Conservation (phyloP, 371 early-diverging fungal genomes). For the Blakeslea trispora region DNA sequence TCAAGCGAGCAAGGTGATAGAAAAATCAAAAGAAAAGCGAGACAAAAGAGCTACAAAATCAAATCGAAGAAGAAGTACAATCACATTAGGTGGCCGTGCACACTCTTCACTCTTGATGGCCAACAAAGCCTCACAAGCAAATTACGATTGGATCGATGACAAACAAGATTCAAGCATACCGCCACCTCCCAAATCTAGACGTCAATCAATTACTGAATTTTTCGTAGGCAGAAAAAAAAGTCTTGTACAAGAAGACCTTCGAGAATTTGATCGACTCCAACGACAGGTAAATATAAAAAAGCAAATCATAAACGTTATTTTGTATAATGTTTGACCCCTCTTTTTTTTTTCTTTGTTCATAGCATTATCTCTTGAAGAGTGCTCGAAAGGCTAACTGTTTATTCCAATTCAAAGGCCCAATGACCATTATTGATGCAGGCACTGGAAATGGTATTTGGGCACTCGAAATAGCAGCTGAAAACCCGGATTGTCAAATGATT, state of each 20-base stretch:
- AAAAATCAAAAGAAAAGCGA: constrained; percentile 35
- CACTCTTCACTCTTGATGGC: constrained; percentile 25
- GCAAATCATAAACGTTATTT: background rate
- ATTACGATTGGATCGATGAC: constrained; percentile 50
- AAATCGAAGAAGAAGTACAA: constrained; percentile 39
- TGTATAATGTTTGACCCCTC: no score
- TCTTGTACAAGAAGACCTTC: constrained; percentile 39
- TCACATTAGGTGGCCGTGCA: constrained; percentile 33
- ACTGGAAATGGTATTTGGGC: constrained; percentile 60
- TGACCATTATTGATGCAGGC: constrained; percentile 51
- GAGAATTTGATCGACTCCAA: constrained; percentile 51
- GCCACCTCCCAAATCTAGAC: constrained; percentile 26
- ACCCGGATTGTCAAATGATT: constrained; percentile 43
- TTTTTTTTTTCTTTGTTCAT: no score
- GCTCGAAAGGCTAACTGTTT: constrained; percentile 43
- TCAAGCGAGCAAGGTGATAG: constrained; percentile 47
- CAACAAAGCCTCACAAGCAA: constrained; percentile 27
- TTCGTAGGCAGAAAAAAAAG: constrained; percentile 46
- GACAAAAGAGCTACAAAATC: constrained; percentile 23
- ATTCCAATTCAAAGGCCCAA: constrained; percentile 26
- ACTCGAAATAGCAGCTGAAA: constrained; percentile 51
- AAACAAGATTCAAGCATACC: constrained; percentile 20
- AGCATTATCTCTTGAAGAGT: constrained; percentile 53
- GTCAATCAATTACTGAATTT: constrained; percentile 51
- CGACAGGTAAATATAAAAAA: constrained; percentile 35